These are phyloP conservation scores for Trapa bicornis DNA, from an alignment of 345 rosid genomes.

Conservation along the genomic window DNA sequence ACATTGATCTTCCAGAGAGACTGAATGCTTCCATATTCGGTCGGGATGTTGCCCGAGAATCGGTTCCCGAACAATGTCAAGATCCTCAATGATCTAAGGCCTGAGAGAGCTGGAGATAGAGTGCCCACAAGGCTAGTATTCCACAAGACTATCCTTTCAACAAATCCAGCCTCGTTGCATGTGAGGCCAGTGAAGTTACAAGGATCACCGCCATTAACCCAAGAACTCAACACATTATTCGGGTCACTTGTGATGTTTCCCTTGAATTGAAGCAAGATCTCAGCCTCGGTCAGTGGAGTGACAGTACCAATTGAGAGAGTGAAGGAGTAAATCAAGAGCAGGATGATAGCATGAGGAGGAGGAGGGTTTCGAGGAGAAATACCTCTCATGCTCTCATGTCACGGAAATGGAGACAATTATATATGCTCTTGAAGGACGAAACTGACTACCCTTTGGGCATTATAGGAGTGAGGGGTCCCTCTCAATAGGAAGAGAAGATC, in stretches of 20 bases:
- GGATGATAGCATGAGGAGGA: slow-evolving; percentile 33
- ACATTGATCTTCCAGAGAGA: slow-evolving; percentile 88
- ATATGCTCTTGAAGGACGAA: slow-evolving; percentile 12
- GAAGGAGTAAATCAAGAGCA: slow-evolving; percentile 27
- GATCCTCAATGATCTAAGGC: slow-evolving; percentile 56
- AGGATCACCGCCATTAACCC: slow-evolving; percentile 49
- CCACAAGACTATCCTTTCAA: slow-evolving; percentile 85
- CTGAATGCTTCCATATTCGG: slow-evolving; percentile 45
- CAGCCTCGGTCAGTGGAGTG: slow-evolving; percentile 40
- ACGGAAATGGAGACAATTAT: slow-evolving; percentile 10
- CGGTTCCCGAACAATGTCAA: slow-evolving; percentile 80
- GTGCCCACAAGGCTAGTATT: slow-evolving; percentile 65
- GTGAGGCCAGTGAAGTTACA: slow-evolving; percentile 65
- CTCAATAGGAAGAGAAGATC: background rate
- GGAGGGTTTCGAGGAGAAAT: slow-evolving; percentile 17
- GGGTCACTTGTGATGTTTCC: slow-evolving; percentile 66
- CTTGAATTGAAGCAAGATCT: slow-evolving; percentile 75
- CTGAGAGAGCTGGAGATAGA: slow-evolving; percentile 56
- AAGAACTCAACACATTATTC: slow-evolving; percentile 38
- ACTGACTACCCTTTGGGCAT: slow-evolving; percentile 56
- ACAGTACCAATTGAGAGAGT: slow-evolving; percentile 20
- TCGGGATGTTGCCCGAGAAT: slow-evolving; percentile 71
- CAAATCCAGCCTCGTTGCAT: slow-evolving; percentile 60
- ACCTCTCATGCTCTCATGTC: slow-evolving; percentile 48
- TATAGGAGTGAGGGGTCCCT: slow-evolving; percentile 16